These are phyloP conservation scores for Bidens hawaiensis DNA, from an alignment of 140 eudicot genomes.

Conservation along the genomic window DNA sequence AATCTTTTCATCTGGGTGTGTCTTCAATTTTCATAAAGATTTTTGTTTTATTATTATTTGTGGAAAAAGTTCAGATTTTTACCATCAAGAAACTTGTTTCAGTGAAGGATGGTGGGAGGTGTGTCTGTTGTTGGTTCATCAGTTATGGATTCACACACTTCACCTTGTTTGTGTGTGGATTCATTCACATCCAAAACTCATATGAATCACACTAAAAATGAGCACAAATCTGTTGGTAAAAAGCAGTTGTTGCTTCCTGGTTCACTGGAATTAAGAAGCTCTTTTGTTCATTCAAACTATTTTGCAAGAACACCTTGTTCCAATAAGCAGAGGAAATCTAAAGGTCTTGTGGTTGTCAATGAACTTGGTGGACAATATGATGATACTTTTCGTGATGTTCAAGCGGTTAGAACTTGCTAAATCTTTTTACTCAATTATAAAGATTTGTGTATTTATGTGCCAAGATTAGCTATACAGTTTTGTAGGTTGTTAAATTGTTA, in stretches of 20 bases:
- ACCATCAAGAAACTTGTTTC: background rate
- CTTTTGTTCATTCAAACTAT: conserved; percentile 45
- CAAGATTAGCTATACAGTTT: background rate
- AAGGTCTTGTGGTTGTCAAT: conserved; percentile 57
- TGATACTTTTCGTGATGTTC: conserved; percentile 80
- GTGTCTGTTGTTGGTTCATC: conserved; percentile 70
- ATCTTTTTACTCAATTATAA: background rate
- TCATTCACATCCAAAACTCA: conserved; percentile 39
- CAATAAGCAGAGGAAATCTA: conserved; percentile 33
- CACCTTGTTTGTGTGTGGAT: conserved; percentile 80
- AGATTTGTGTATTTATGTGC: background rate
- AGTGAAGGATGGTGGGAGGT: conserved; percentile 69
- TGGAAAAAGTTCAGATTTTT: background rate
- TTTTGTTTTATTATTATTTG: conserved; percentile 14
- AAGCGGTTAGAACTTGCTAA: conserved; percentile 49
- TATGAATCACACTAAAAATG: conserved; percentile 37
- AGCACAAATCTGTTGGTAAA: conserved; percentile 36
- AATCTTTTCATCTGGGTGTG: conserved; percentile 29
- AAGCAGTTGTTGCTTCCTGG: conserved; percentile 43
- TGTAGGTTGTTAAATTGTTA: background rate
- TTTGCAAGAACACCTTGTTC: conserved; percentile 35
- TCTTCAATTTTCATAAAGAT: conserved; percentile 27
- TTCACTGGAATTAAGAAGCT: conserved; percentile 50
- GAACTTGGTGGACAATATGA: conserved; percentile 93
- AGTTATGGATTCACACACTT: conserved; percentile 59